These are phyloP conservation scores for Sherardia arvensis DNA, from an alignment of 257 asterid genomes.

Conservation along the genomic window DNA sequence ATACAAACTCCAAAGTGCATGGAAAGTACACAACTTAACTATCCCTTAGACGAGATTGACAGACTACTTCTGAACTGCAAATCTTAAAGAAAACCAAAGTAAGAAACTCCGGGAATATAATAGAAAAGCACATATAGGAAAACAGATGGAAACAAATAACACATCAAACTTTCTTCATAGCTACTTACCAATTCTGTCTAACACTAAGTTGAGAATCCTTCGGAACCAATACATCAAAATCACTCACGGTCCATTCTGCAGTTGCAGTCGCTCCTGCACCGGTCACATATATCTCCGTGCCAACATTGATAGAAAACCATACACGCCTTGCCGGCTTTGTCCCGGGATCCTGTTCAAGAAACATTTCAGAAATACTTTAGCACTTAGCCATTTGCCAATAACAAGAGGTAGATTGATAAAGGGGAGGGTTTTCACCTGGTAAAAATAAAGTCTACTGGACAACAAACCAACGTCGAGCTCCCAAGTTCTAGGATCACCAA, in stretches of 20 bases:
- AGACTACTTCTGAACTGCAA: neutral
- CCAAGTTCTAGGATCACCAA: slow-evolving; percentile 71
- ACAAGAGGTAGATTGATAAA: neutral
- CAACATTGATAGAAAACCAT: slow-evolving; percentile 75
- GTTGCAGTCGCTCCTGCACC: slow-evolving; percentile 33
- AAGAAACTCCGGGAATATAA: neutral
- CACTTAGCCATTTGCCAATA: neutral
- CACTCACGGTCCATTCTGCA: slow-evolving; percentile 74
- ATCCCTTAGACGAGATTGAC: neutral
- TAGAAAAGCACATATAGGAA: neutral
- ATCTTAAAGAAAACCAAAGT: neutral
- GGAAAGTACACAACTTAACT: neutral
- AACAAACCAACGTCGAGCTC: slow-evolving; percentile 66
- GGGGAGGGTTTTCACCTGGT: slow-evolving; percentile 40
- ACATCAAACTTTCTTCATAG: neutral
- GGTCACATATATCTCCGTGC: slow-evolving; percentile 73
- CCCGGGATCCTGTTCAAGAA: slow-evolving; percentile 61
- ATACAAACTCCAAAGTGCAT: neutral
- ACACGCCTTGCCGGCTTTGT: slow-evolving; percentile 61
- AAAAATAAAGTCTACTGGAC: slow-evolving; percentile 67
- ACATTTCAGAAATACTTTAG: neutral
- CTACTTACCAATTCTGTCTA: slow-evolving; percentile 5
- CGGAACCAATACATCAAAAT: slow-evolving; percentile 60
- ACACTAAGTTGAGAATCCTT: slow-evolving; percentile 14
- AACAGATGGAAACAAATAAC: neutral